A percentile compares a stretch with the other conserved stretches of the same genome.
Conservation (phyloP, 371 early-diverging fungal genomes). For the Conidiobolus incongruus region DNA sequence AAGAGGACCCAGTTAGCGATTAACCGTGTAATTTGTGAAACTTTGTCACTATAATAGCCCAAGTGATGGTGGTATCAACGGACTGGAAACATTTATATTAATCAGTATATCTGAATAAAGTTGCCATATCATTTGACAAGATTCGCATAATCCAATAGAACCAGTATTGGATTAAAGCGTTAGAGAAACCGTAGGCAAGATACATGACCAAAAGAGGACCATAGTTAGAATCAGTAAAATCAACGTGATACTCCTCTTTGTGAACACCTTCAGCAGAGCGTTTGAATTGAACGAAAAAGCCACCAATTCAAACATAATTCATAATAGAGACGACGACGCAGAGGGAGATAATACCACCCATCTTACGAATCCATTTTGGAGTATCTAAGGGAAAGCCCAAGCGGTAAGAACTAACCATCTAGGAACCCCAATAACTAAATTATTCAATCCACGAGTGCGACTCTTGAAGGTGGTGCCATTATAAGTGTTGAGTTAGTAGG, state of each 20-base stretch:
- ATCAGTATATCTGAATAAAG: conserved; percentile 45
- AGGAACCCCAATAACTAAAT: conserved; percentile 43
- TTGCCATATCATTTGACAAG: conserved; percentile 35
- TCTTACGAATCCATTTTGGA: conserved; percentile 14
- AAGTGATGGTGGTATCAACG: conserved; percentile 32
- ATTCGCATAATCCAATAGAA: conserved; percentile 41
- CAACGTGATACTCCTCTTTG: conserved; percentile 9
- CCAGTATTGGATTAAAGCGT: conserved; percentile 30
- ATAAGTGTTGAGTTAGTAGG: conserved; percentile 31
- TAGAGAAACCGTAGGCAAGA: no score
- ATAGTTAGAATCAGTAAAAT: conserved; percentile 16
- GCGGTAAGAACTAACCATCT: conserved; percentile 28
- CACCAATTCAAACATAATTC: conserved; percentile 32
- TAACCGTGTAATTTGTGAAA: conserved; percentile 10
- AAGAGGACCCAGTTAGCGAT: conserved; percentile 17
- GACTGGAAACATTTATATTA: conserved; percentile 72
- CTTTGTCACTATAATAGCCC: conserved; percentile 11
- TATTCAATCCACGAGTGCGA: conserved; percentile 36
- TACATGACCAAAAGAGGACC: no score
- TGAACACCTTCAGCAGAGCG: conserved; percentile 10
- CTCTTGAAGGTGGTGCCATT: conserved; percentile 26
- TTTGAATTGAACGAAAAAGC: conserved; percentile 24
- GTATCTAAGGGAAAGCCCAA: conserved; percentile 30
- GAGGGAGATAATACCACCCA: conserved; percentile 24
- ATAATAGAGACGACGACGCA: conserved; percentile 16